Evolutionary conservation across 768 basidiomycete species (phyloP).

Genomic region (Amanita pseudoporphyria): DNA sequence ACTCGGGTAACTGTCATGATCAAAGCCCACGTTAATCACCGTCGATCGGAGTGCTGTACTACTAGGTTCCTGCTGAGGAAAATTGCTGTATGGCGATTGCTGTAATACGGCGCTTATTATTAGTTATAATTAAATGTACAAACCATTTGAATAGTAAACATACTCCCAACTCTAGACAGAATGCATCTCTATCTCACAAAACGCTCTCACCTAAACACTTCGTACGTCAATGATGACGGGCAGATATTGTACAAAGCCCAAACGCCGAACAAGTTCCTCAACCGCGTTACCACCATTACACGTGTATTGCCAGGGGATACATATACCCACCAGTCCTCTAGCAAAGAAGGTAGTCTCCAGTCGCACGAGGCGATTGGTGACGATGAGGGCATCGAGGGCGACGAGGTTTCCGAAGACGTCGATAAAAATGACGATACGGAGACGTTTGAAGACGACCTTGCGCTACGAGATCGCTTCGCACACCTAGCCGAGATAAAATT

Average conservation of each 20-base stretch:
- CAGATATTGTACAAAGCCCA: slow-evolving; percentile 15
- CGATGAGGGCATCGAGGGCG: background rate
- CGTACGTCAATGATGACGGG: slow-evolving; percentile 14
- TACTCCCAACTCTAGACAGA: too few species aligned
- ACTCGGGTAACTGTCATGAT: too few species aligned
- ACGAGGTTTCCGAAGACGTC: background rate
- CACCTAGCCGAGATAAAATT: slow-evolving; percentile 12
- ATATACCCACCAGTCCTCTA: background rate
- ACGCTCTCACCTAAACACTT: slow-evolving; percentile 13
- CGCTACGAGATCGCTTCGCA: slow-evolving; percentile 7
- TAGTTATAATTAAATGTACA: too few species aligned
- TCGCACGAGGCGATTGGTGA: background rate
- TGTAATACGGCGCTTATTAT: too few species aligned
- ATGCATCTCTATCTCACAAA: slow-evolving; percentile 18
- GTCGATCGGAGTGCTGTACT: too few species aligned
- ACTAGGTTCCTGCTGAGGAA: too few species aligned
- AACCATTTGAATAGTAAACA: too few species aligned
- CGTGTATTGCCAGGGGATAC: slow-evolving; percentile 5
- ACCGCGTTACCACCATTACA: slow-evolving; percentile 9
- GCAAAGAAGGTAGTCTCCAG: background rate
- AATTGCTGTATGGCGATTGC: too few species aligned
- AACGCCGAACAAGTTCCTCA: slow-evolving; percentile 4
- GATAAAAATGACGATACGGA: background rate
- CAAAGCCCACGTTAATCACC: too few species aligned
- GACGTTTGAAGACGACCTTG: background rate